These are phyloP conservation scores for Backusella circina DNA, from an alignment of 192 early-diverging fungal genomes.

Conservation along the genomic window DNA sequence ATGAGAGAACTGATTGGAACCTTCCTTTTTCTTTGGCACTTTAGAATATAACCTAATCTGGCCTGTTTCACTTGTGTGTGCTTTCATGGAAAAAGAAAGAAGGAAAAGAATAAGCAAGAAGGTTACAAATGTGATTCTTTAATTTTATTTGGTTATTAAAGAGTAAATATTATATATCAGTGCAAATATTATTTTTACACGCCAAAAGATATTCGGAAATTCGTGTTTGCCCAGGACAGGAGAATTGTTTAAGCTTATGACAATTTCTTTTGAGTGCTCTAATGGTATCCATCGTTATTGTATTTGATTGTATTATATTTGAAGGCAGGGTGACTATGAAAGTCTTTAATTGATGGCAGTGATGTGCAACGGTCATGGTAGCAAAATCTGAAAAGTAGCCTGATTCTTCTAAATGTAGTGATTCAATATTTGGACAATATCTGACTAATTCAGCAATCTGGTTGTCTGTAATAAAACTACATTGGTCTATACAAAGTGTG, in stretches of 20 bases:
- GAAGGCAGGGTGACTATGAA: background rate
- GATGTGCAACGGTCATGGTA: background rate
- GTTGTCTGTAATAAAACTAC: background rate
- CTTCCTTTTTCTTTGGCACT: background rate
- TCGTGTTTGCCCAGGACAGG: background rate
- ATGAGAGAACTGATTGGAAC: background rate
- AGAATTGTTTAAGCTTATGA: background rate
- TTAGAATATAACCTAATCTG: background rate
- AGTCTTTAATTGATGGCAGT: background rate
- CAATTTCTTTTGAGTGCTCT: background rate
- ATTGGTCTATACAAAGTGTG: background rate
- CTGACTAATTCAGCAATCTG: background rate
- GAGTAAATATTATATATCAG: background rate
- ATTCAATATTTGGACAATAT: background rate
- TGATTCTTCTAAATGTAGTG: background rate
- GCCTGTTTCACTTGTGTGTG: background rate
- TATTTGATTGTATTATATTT: conserved; percentile 3
- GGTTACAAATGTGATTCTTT: background rate
- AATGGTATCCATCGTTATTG: background rate
- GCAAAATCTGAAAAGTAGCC: background rate
- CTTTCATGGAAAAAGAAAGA: background rate
- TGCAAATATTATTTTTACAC: background rate
- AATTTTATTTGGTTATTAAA: background rate
- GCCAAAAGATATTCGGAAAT: background rate
- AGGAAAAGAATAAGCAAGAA: background rate